Evolutionary conservation across 1,284 basidiomycete genomes (phyloP), one percentile per base, ranked within the genome.

Genomic region (Tetrapyrgos nigripes): DNA sequence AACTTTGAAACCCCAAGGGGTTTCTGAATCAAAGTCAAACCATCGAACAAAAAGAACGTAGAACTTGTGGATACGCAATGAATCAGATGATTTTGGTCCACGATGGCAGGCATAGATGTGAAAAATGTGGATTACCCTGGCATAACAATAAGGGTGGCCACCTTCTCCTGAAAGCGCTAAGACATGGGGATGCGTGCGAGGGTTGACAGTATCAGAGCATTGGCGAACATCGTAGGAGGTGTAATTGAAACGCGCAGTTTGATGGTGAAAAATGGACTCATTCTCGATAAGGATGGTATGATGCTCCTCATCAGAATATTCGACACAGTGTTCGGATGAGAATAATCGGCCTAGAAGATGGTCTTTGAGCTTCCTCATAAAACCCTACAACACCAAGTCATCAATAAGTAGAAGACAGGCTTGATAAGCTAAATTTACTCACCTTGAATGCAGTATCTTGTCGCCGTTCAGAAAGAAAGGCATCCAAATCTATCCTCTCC

Each of bases 191-290:
- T 46, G 55, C 3, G 24, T 44, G 9, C 48, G 48, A 9, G 55
- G 48, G 24, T 57, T 57, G 14, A 50, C n/a, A 23, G 49, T 44
- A 21, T 57, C 47, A 14, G 13, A 24, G 10, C 31, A 24, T 8
- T 37, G 48, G 13, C 55, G 60, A n/a, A 66, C 51, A 49, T 69
- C 61, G 37, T 70, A 70, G 3, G 62, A 65, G 3, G 67, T 69
- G 37, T 58, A 71, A 58, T 68, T 60, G 28, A 66, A 43, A 4
- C 53, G 48, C 14, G 56, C 19, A 35, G 49, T 47, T 23, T 63
- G 53, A 54, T 69, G 68, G 1, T 33, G 46, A 45, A 64, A 68
- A 4, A 66, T 50, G 2, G 50, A 23, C 33, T 63, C 47, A 21
- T 59, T 49, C 24, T 50, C 28, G 21, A 68, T 23, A n/a, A 10